Conservation (phyloP, 345 rosid species). For the Garcia nutans region DNA sequence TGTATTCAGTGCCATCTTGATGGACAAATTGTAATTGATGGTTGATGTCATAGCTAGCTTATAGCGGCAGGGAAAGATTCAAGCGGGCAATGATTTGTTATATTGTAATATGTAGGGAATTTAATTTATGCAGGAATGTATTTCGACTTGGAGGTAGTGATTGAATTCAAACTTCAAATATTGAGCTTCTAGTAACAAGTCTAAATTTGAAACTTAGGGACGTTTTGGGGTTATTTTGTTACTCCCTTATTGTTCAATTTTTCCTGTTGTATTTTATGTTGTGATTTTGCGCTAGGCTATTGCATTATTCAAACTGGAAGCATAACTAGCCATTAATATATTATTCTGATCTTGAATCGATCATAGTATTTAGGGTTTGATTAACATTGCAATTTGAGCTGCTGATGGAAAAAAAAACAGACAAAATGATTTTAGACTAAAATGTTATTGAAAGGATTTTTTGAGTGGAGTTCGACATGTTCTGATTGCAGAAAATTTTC, state of each 20-base stretch:
- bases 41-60: background rate
- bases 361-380: too few species aligned
- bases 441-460: too few species aligned
- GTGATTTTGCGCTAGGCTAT: background rate
- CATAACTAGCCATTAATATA: background rate
- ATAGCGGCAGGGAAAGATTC: too few species aligned
- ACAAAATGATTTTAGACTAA: too few species aligned
- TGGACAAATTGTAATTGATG: background rate
- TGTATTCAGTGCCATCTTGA: slow-evolving; percentile 13
- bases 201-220: background rate
- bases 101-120: slow-evolving; percentile 8
- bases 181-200: background rate
- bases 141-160: background rate
- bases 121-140: background rate
- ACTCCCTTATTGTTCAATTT: background rate
- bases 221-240: background rate
- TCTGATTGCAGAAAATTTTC: too few species aligned
- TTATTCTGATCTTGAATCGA: background rate
- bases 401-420: too few species aligned
- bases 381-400: too few species aligned
- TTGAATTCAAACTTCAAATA: background rate
- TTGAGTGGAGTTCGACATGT: too few species aligned
- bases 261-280: background rate
- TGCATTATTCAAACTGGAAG: background rate
- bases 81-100: background rate